Percentiles rank a stretch among this genome's conserved stretches.
Conservation (phyloP, 1,139 yeast species). For the Pichia terricola region DNA sequence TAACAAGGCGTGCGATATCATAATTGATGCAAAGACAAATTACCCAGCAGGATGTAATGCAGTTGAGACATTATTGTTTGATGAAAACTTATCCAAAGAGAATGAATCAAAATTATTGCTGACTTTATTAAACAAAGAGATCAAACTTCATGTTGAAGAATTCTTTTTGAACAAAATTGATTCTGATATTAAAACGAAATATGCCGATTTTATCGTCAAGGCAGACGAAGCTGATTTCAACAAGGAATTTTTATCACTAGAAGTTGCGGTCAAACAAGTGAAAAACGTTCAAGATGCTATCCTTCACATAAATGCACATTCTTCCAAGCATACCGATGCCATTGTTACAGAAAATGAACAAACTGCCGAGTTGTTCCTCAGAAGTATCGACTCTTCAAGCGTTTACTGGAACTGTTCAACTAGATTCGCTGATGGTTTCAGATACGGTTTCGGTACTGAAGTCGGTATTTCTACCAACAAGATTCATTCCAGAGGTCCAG, state of each 20-base stretch:
- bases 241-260: constrained; percentile 75
- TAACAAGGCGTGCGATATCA: constrained; percentile 62
- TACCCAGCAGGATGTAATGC: constrained; percentile 99
- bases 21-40: constrained; percentile 84
- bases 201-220: constrained; percentile 27
- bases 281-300: constrained; percentile 60
- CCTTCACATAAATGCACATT: constrained; percentile 74
- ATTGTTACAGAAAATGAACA: constrained; percentile 68
- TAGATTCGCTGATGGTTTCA: constrained; percentile 95
- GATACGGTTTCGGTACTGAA: constrained; percentile 97
- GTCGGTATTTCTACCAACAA: constrained; percentile 96
- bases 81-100: constrained; percentile 34
- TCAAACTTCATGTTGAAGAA: constrained; percentile 58
- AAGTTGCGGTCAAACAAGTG: constrained; percentile 64
- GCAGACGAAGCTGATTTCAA: constrained; percentile 59
- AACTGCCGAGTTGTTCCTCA: constrained; percentile 66
- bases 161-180: constrained; percentile 34
- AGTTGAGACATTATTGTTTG: constrained; percentile 72
- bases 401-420: constrained; percentile 98
- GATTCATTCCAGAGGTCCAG: constrained; percentile 97
- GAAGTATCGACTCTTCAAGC: constrained; percentile 90
- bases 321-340: constrained; percentile 94
- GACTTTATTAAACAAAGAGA: constrained; percentile 52
- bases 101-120: constrained; percentile 32
- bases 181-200: constrained; percentile 11